phyloP scores from a whole-genome alignment of 345 rosid species.

The Raphanus sativus region DNA sequence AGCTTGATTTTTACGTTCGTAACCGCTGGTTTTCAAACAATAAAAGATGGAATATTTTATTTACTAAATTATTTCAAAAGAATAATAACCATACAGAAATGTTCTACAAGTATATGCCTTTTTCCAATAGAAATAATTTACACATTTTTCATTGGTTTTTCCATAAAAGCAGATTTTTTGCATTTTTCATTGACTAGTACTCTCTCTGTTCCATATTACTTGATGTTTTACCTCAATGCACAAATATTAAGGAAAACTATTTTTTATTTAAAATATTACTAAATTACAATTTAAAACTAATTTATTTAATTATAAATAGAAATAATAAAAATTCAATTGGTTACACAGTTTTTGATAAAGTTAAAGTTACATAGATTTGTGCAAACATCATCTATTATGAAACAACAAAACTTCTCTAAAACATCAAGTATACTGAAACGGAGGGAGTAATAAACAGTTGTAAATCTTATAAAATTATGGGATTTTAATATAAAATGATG shows the following conservation, averaged over 20 bases:
- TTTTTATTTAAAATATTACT: no score
- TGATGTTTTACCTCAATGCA: no score
- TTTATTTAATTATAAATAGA: no score
- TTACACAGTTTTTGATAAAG: no score
- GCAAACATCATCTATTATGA: no score
- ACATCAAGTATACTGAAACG: no score
- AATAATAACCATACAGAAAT: constrained; percentile 1
- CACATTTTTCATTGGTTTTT: neutral
- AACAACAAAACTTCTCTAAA: no score
- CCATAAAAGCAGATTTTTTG: neutral
- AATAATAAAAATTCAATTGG: no score
- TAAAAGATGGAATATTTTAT: neutral
- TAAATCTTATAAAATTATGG: neutral
- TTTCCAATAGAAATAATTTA: neutral
- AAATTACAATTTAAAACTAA: no score
- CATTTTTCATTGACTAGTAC: neutral
- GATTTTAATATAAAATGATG: neutral
- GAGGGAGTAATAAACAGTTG: neutral
- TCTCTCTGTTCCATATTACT: no score
- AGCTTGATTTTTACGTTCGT: constrained; percentile 2
- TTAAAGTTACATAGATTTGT: no score
- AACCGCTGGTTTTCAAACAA: neutral
- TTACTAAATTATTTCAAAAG: neutral
- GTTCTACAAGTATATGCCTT: neutral
- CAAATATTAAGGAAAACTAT: no score